Percentiles rank a stretch among this genome's conserved stretches.
These are phyloP conservation scores for Citrus sp. DNA, from an alignment of 345 rosid species.

Conservation along the genomic window DNA sequence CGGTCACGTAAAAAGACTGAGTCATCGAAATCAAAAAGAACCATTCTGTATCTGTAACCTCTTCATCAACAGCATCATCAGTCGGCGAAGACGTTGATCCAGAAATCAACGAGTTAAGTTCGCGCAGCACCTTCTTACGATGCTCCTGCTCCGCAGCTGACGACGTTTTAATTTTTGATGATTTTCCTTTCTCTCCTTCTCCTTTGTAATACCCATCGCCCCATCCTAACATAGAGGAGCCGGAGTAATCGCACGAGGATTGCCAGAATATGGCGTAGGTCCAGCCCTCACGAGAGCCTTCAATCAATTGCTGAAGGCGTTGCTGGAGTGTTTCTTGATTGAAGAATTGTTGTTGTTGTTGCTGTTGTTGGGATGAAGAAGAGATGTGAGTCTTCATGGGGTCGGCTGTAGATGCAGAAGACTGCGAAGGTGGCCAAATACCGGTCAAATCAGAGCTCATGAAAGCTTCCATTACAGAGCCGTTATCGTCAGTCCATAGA, in stretches of 20 bases:
- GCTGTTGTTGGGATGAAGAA: slow-evolving; percentile 5
- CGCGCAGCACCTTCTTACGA: slow-evolving; percentile 69
- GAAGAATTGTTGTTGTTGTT: slow-evolving; percentile 27
- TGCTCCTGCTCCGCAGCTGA: slow-evolving; percentile 74
- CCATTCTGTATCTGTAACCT: slow-evolving; percentile 96
- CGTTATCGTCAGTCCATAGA: slow-evolving; percentile 86
- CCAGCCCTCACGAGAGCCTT: slow-evolving; percentile 71
- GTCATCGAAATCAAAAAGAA: slow-evolving; percentile 93
- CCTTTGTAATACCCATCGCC: slow-evolving; percentile 96
- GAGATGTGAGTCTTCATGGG: background rate
- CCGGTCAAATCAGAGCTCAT: slow-evolving; percentile 74
- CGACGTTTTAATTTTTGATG: slow-evolving; percentile 22
- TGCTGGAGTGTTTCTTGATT: slow-evolving; percentile 83
- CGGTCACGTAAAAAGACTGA: slow-evolving; percentile 56
- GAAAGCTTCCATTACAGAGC: slow-evolving; percentile 93
- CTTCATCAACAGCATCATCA: slow-evolving; percentile 77
- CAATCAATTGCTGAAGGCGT: slow-evolving; percentile 79
- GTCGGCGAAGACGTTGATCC: slow-evolving; percentile 40
- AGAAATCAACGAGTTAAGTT: slow-evolving; percentile 77
- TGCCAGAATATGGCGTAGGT: slow-evolving; percentile 98
- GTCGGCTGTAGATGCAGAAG: slow-evolving; percentile 30
- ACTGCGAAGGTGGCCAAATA: slow-evolving; percentile 62
- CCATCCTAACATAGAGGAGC: slow-evolving; percentile 64
- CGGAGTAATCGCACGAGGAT: slow-evolving; percentile 66
- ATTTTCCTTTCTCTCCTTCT: slow-evolving; percentile 62